These are phyloP conservation scores for Saturnispora serradocipensis DNA, from an alignment of 805 yeast species.

Conservation along the genomic window DNA sequence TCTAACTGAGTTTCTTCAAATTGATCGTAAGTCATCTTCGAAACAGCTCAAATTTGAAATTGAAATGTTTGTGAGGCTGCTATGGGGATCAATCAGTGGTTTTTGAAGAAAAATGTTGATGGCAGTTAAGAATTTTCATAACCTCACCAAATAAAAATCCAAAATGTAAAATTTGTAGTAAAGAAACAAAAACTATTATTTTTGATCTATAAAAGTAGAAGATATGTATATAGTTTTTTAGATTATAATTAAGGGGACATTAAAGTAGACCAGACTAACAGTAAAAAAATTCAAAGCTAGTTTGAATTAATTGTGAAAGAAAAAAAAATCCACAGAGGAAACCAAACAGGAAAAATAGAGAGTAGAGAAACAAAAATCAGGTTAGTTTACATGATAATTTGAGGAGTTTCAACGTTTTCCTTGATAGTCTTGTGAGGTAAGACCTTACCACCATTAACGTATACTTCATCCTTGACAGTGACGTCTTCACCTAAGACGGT, in stretches of 20 bases:
- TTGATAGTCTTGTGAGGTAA: slow-evolving; percentile 97
- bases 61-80: background rate
- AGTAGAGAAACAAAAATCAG: background rate
- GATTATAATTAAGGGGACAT: background rate
- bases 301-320: background rate
- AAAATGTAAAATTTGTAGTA: background rate
- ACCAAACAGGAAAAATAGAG: background rate
- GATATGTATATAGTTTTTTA: background rate
- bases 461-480: slow-evolving; percentile 94
- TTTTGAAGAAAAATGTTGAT: background rate
- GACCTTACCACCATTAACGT: slow-evolving; percentile 98
- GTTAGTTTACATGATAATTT: slow-evolving; percentile 80
- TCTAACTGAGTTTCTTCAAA: slow-evolving; percentile 18
- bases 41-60: too few species aligned
- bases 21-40: slow-evolving; percentile 7
- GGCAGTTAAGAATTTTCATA: background rate
- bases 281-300: background rate
- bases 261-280: background rate
- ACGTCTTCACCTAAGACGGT: slow-evolving; percentile 99
- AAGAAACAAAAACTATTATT: background rate
- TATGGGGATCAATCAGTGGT: background rate
- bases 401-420: slow-evolving; percentile 92
- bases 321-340: background rate
- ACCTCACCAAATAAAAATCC: background rate
- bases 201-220: background rate